Evolutionary conservation across 176 grass and related monocot genomes (phyloP).

Genomic region (Carex littledalei): DNA sequence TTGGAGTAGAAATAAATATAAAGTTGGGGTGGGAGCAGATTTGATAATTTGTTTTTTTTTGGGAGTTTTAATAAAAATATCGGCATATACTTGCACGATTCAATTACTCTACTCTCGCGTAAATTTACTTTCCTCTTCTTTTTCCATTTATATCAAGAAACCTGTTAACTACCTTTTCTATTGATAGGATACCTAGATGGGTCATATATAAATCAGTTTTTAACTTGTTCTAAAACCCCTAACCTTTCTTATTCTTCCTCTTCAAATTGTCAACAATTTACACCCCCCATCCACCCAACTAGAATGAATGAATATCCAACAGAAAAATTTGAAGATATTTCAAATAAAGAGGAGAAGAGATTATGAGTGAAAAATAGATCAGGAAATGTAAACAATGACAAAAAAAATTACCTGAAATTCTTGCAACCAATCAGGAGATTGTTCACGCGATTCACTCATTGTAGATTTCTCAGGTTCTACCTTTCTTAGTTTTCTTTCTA

Average conservation of each 20-base stretch:
- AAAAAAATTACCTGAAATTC: conserved; percentile 24
- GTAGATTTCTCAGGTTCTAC: background rate
- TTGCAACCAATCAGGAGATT: conserved; percentile 41
- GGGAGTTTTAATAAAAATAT: too few species aligned
- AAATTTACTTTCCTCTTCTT: background rate
- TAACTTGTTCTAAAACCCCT: background rate
- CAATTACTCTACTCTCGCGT: too few species aligned
- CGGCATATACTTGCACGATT: too few species aligned
- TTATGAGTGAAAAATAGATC: background rate
- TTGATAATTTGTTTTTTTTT: too few species aligned
- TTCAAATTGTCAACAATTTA: background rate
- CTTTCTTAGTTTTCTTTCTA: background rate
- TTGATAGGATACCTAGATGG: background rate
- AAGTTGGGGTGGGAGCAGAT: too few species aligned
- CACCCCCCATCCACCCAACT: background rate
- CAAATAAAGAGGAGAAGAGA: background rate
- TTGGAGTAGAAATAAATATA: too few species aligned
- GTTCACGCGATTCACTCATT: conserved; percentile 37
- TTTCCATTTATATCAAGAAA: background rate
- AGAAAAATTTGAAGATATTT: background rate
- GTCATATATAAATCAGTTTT: background rate
- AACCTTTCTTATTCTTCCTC: background rate
- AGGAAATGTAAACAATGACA: background rate
- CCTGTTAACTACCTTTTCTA: background rate
- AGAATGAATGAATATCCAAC: background rate